Base-by-base conservation (phyloP, 1,284 basidiomycete genomes). In the Phellinidium pouzarii region DNA sequence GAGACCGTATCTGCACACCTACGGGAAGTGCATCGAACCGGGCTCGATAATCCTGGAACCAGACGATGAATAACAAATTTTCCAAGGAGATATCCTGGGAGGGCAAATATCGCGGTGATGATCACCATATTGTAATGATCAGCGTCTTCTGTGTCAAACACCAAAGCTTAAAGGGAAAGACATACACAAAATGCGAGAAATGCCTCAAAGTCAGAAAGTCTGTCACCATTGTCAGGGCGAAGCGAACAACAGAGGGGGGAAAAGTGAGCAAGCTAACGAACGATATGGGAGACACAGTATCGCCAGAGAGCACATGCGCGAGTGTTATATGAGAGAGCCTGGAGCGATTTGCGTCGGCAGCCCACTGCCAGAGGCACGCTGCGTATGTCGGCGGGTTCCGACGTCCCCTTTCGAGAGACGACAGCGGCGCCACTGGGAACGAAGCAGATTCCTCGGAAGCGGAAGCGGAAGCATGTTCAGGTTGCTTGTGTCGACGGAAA, bases 21-120 rank as follows among this genome's bases (percentile, higher is more conserved):
- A 44, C 36, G 7, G 60, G 60, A 26, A 68, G 61, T 9, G 62
- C 63, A 26, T 68, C 59, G 58, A 70, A 74, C 3, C 69, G 65
- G 22, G 58, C 50, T 23, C 65, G 65, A 57, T 73, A 74, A 55
- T 71, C 68, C 62, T 68, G 57, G 58, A 67, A 73, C 71, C 71
- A 74, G 31, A 72, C 66, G 31, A 72, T 58, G 51, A 73, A 74
- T 43, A 72, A 71, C 6, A 74, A 64, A 48, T 71, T 68, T 60
- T 73, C 71, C 3, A 71, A 53, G 9, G 70, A 66, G 54, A 68
- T 63, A 52, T 72, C 71, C 66, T 70, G 48, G n/a, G 34, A 31
- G 47, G n/a, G 17, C 25, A 19, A 40, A 5, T 4, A 43, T 26
- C 26, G 9, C 40, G 49, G 44, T 44, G 17, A 26, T 8, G 29